Evolutionary conservation across 352 stramenopile genomes (phyloP), one percentile per base, ranked within the genome.

Genomic region (Phytophthora pluvialis): DNA sequence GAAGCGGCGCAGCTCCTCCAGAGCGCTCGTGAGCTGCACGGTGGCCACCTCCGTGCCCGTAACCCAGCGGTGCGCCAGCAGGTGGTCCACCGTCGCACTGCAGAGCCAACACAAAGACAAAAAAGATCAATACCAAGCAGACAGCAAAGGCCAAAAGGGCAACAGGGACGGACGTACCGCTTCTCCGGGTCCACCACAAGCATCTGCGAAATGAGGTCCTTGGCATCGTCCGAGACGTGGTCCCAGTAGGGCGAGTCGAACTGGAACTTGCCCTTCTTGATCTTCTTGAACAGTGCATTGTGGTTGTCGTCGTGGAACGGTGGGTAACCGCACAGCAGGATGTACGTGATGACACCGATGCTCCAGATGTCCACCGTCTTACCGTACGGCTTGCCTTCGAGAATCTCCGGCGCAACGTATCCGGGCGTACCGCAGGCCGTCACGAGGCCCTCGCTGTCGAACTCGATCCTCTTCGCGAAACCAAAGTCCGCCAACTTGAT

Each of bases 201-300:
- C 73, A 98, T 90, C 64, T 89, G 84, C n/a, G 70, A 81, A 63
- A 99, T 98, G 29, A 99, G 76, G 51, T 98, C 93, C 73, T 98
- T 98, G 44, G 93, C 96, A 48, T 97, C 81, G 44, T 95, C 91
- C 31, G 88, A 97, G 12, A 98, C 88, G 62, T 96, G 81, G 68
- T 94, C 87, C 95, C 95, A 98, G 75, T 98, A 98, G 15, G 97
- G 93, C n/a, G 91, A 90, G 61, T 98, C 93, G 60, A 98, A 99
- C 78, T 98, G 79, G 73, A 97, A 98, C 59, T 97, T 90, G 50
- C 93, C 95, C 49, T 85, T 90, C 70, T 97, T 96, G 70, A 98
- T 98, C 68, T 97, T 98, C 53, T 92, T 90, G 73, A 98, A 99
- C 15, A 98, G 86, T 42, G 90, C 86, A 26, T 90, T 88, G 73